phyloP scores from a whole-genome alignment of 2,329 filamentous ascomycete genomes.

The Penicillium sp. region DNA sequence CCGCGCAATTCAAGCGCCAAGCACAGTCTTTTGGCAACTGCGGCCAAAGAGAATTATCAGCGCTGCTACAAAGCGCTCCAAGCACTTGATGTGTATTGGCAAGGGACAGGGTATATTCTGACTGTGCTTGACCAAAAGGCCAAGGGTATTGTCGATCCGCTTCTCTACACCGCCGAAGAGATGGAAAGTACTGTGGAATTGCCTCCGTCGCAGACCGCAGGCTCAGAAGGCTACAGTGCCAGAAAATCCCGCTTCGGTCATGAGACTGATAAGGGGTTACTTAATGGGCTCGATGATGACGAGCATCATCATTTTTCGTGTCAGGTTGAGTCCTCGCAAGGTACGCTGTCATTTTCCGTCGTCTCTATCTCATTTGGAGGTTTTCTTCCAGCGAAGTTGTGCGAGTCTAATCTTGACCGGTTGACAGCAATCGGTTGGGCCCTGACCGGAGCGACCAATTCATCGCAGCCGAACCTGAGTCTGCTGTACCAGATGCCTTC shows the following conservation, averaged over 20 bases:
- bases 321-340: constrained; percentile 47
- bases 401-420: constrained; percentile 30
- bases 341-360: constrained; percentile 23
- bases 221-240: constrained; percentile 46
- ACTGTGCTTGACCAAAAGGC: constrained; percentile 82
- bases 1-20: constrained; percentile 45
- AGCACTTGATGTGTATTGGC: constrained; percentile 78
- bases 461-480: constrained; percentile 74
- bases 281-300: too few species aligned
- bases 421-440: constrained; percentile 70
- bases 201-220: constrained; percentile 47
- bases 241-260: constrained; percentile 30
- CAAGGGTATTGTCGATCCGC: constrained; percentile 74
- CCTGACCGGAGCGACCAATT: constrained; percentile 80
- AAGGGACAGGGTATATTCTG: constrained; percentile 77
- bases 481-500: constrained; percentile 65
- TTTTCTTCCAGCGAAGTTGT: too few species aligned
- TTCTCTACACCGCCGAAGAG: constrained; percentile 63
- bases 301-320: constrained; percentile 36
- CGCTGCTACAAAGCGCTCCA: constrained; percentile 78
- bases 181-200: constrained; percentile 63
- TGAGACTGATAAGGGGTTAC: constrained; percentile 2
- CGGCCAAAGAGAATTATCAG: constrained; percentile 81
- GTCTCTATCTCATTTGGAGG: too few species aligned
- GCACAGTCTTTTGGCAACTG: constrained; percentile 70